Evolutionary conservation across 192 early-diverging fungal species (phyloP).

Genomic region (Polychytrium aggregatum): DNA sequence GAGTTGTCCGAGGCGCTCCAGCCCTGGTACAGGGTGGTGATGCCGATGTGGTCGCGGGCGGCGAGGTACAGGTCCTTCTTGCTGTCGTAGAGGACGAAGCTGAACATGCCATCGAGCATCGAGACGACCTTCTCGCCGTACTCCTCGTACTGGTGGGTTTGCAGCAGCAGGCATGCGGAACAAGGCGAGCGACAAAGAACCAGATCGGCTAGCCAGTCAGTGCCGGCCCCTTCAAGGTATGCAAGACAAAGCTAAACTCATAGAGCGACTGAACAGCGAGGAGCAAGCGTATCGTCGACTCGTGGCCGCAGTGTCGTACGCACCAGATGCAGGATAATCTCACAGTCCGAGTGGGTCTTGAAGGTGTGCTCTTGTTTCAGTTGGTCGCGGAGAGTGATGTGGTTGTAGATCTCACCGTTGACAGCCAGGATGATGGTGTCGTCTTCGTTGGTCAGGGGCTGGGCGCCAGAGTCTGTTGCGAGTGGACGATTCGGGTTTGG

Average conservation of each 20-base stretch:
- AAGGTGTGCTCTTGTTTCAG: slow-evolving; percentile 65
- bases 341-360: slow-evolving; percentile 97
- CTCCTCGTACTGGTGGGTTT: slow-evolving; percentile 74
- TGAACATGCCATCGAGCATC: slow-evolving; percentile 93
- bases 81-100: slow-evolving; percentile 83
- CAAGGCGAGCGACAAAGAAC: neutral
- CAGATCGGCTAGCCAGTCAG: too few relatives aligned
- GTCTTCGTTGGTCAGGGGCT: slow-evolving; percentile 89
- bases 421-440: slow-evolving; percentile 78
- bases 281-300: too few relatives aligned
- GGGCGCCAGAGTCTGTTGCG: slow-evolving; percentile 73
- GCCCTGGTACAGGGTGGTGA: slow-evolving; percentile 95
- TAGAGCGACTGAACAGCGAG: too few relatives aligned
- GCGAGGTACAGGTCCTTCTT: slow-evolving; percentile 71
- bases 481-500: slow-evolving; percentile 1
- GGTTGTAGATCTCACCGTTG: slow-evolving; percentile 99
- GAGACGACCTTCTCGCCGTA: slow-evolving; percentile 69
- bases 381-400: slow-evolving; percentile 64
- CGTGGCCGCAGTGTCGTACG: slow-evolving; percentile 5
- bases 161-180: neutral
- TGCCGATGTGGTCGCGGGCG: slow-evolving; percentile 96
- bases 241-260: too few relatives aligned
- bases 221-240: too few relatives aligned
- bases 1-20: slow-evolving; percentile 74
- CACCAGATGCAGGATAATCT: slow-evolving; percentile 88